Percentiles rank a stretch among this genome's conserved stretches.
Evolutionary conservation across 768 basidiomycete species (phyloP).

Genomic region (Brasilioporus rufonigricans): DNA sequence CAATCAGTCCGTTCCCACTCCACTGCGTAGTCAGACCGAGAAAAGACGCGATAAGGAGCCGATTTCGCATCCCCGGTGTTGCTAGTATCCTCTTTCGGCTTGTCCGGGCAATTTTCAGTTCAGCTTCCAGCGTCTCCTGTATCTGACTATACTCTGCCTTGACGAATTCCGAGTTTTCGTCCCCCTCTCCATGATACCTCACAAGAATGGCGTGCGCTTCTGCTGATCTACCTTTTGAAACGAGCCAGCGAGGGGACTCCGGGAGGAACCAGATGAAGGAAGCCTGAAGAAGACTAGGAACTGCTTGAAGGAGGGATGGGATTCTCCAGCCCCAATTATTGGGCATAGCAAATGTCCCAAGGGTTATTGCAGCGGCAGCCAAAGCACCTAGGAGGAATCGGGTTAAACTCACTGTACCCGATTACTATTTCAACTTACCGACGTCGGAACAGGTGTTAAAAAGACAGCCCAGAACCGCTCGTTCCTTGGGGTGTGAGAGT

Average conservation of each 20-base stretch:
- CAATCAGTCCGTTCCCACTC: conserved; percentile 3
- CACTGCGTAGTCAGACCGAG: conserved; percentile 16
- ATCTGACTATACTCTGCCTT: conserved; percentile 52
- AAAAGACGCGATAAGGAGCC: conserved; percentile 10
- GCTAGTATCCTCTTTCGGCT: not conserved
- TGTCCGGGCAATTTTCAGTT: conserved; percentile 3
- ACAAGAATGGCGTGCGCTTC: conserved; percentile 48
- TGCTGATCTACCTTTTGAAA: conserved; percentile 50
- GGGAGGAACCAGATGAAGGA: conserved; percentile 56
- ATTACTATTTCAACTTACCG: not conserved
- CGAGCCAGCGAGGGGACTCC: conserved; percentile 64
- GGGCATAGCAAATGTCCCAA: conserved; percentile 60
- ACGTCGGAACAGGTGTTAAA: not conserved
- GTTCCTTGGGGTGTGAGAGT: conserved; percentile 20
- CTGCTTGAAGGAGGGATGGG: conserved; percentile 52
- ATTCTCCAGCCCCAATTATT: conserved; percentile 67
- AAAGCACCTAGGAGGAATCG: conserved; percentile 6
- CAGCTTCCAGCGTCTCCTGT: conserved; percentile 47
- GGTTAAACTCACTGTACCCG: not conserved
- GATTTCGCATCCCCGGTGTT: conserved; percentile 15
- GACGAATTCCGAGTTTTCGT: conserved; percentile 23
- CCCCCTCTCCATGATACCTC: conserved; percentile 62
- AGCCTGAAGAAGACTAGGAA: conserved; percentile 52
- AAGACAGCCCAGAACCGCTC: conserved; percentile 1
- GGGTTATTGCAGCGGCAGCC: conserved; percentile 48